phyloP scores from a whole-genome alignment of 2,329 filamentous ascomycete species.

The Monilinia laxa region DNA sequence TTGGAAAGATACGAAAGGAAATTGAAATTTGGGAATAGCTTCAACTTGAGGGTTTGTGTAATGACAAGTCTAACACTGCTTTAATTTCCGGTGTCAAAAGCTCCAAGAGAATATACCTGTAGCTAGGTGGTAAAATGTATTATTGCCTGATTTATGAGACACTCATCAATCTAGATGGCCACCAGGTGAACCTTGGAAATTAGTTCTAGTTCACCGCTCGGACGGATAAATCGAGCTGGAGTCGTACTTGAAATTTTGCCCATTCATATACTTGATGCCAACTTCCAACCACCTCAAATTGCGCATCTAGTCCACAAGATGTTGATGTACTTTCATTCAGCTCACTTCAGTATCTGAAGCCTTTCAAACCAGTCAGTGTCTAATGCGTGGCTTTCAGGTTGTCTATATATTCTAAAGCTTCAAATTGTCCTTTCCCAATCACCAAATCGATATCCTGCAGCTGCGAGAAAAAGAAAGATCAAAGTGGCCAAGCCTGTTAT shows the following conservation, averaged over 20 bases:
- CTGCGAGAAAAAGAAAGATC: background rate
- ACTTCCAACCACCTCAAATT: background rate
- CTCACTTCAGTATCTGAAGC: background rate
- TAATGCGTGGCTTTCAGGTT: background rate
- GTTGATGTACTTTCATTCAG: background rate
- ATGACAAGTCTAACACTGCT: background rate
- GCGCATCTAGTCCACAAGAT: background rate
- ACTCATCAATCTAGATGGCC: background rate
- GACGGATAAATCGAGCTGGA: background rate
- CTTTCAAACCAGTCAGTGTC: background rate
- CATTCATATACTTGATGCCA: background rate
- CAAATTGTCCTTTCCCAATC: background rate
- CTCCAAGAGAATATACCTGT: too few relatives aligned
- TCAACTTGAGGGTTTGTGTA: background rate
- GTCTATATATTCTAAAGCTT: background rate
- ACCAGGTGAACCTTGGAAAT: background rate
- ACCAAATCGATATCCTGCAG: too few relatives aligned
- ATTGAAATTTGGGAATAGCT: slow-evolving; percentile 5
- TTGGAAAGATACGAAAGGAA: background rate
- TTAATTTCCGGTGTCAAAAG: too few relatives aligned
- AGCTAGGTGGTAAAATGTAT: background rate
- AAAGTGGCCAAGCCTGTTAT: background rate
- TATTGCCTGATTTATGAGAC: background rate
- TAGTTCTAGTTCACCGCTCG: background rate
- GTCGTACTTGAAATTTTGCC: background rate